These are phyloP conservation scores for Mycosphaerella sp. DNA, from an alignment of 2,329 filamentous ascomycete genomes.

Conservation along the genomic window DNA sequence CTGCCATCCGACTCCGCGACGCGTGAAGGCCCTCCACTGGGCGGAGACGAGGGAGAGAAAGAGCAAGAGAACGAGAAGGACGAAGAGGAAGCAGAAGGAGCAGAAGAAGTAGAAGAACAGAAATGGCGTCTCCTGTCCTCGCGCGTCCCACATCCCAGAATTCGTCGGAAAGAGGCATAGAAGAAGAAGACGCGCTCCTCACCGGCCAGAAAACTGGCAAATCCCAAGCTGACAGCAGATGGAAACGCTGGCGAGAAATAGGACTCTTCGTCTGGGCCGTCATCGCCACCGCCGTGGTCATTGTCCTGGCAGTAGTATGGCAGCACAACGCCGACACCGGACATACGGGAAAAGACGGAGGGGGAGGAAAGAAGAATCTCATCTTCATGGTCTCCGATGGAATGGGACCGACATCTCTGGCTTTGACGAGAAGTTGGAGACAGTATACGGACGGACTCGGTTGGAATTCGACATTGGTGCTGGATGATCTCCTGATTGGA, in stretches of 20 bases:
- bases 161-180: slow-evolving; percentile 52
- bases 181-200: slow-evolving; percentile 56
- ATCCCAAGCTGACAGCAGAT: slow-evolving; percentile 34
- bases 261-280: slow-evolving; percentile 77
- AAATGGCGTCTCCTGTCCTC: slow-evolving; percentile 46
- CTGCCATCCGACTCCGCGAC: too few species aligned
- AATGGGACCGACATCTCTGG: slow-evolving; percentile 91
- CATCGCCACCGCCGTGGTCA: slow-evolving; percentile 68
- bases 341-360: slow-evolving; percentile 1
- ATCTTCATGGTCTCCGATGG: slow-evolving; percentile 99
- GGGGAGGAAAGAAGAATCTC: slow-evolving; percentile 71
- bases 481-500: slow-evolving; percentile 88
- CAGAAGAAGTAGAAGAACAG: too few species aligned
- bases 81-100: too few species aligned
- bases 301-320: slow-evolving; percentile 74
- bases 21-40: too few species aligned
- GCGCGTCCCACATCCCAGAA: slow-evolving; percentile 52
- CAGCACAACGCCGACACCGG: slow-evolving; percentile 49
- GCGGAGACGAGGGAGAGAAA: too few species aligned
- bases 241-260: slow-evolving; percentile 59
- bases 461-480: slow-evolving; percentile 64
- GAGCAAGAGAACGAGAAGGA: too few species aligned
- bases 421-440: slow-evolving; percentile 77
- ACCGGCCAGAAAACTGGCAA: slow-evolving; percentile 46
- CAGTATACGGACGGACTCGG: slow-evolving; percentile 71